Evolutionary conservation across 2,329 filamentous ascomycete species (phyloP).

Genomic region (Ophiocordyceps unilateralis): DNA sequence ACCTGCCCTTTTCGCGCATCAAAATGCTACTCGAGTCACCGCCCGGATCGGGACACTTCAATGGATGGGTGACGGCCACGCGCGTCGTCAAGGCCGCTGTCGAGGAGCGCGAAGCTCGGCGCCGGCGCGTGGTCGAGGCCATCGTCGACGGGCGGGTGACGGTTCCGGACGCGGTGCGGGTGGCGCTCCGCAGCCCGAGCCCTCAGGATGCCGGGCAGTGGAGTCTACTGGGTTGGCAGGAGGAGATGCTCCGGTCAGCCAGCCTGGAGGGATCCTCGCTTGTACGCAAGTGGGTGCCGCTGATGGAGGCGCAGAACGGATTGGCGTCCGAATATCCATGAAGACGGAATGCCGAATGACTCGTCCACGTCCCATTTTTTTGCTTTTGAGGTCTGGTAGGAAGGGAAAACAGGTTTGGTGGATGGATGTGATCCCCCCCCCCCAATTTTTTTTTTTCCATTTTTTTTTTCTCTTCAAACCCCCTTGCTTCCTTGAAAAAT

Average conservation of each 20-base stretch:
- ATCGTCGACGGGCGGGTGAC: conserved; percentile 19
- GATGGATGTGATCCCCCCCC: not conserved
- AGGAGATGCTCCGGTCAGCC: conserved; percentile 20
- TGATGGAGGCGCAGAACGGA: conserved; percentile 9
- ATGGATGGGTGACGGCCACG: conserved; percentile 31
- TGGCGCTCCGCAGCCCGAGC: conserved; percentile 18
- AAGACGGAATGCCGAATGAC: conserved; percentile 3
- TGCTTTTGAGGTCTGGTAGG: not conserved
- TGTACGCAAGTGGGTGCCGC: conserved; percentile 26
- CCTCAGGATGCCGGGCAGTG: conserved; percentile 23
- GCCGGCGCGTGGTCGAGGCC: conserved; percentile 26
- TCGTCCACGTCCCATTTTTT: not conserved
- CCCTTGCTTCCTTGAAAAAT: too few relatives aligned
- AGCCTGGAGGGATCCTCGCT: conserved; percentile 24
- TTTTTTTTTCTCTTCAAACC: not conserved
- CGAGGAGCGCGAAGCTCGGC: conserved; percentile 38
- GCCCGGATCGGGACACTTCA: conserved; percentile 28
- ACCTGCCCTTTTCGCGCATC: conserved; percentile 50
- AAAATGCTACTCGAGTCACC: conserved; percentile 46
- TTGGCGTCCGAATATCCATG: conserved; percentile 16
- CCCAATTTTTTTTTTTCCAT: not conserved
- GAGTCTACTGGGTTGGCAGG: conserved; percentile 32
- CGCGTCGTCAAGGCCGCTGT: conserved; percentile 32
- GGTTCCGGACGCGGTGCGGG: conserved; percentile 17
- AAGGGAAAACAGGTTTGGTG: not conserved